Evolutionary conservation across 106 monocot species (phyloP), one percentile per base, ranked within the genome.

Genomic region (Chionographis japonica): DNA sequence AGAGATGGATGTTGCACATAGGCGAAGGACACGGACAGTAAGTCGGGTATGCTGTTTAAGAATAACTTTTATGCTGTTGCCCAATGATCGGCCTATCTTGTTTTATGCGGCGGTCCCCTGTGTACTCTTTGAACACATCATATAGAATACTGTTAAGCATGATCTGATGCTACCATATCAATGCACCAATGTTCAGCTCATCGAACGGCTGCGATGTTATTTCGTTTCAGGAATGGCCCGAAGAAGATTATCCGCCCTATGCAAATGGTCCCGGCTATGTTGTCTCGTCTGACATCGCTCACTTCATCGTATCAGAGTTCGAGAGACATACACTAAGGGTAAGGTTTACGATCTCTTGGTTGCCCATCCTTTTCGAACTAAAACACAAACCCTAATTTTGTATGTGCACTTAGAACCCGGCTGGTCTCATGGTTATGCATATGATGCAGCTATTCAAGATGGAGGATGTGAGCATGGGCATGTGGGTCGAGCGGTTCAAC

Each of bases 381-480:
- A 27, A 27, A 27, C 27, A 27, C 27, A 27, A 27, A 27, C 27
- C 27, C 27, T 27, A 27, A 1, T 27, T 27, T 27, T 27, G 27
- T 27, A 27, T 27, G 27, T 27, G 27, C 27, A 27, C 27, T 27
- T 27, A 27, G 27, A 27, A 69, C 56, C 41, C 50, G 56, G 56
- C 9, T 35, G 0, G 35, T 58, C 36, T 59, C 4, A 50, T 20
- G 3, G 19, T 12, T 4, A 70, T 18, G 42, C 12, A 37, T 56
- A 3, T 51, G 14, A 46, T 84, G 73, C 90, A 94, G 94, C 64
- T 94, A 40, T 94, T 90, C 59, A 94, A 95, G 55, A 95, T 95
- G 95, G 95, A 95, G 72, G 95, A 95, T 58, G 95, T 95, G 72
- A 95, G 95, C 84, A 95, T 95, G 95, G 95, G 95, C 63, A 95